Percentiles rank a stretch among this genome's conserved stretches.
Conservation (phyloP, 768 basidiomycete genomes). For the Phaeolepiota aurea region DNA sequence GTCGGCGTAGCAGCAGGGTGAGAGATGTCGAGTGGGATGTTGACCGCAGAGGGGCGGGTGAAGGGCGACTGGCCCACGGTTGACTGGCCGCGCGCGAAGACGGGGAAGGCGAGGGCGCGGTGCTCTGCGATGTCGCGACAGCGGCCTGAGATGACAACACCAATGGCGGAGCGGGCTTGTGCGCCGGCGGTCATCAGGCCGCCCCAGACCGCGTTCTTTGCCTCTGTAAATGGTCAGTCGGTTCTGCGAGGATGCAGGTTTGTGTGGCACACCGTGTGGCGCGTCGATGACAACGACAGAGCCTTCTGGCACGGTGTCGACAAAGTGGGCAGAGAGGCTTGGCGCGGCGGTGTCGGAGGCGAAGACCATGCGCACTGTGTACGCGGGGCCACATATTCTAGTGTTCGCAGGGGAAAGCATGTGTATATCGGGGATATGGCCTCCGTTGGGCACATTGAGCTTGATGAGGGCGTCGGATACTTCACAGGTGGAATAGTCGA, state of each 20-base stretch:
- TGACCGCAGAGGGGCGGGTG: slow-evolving; percentile 70
- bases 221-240: slow-evolving; percentile 28
- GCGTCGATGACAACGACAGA: slow-evolving; percentile 69
- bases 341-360: slow-evolving; percentile 52
- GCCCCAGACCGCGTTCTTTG: slow-evolving; percentile 85
- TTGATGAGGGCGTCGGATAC: slow-evolving; percentile 86
- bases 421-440: slow-evolving; percentile 73
- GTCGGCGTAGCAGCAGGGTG: slow-evolving; percentile 23
- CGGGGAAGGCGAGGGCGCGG: slow-evolving; percentile 58
- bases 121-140: slow-evolving; percentile 83
- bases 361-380: slow-evolving; percentile 79
- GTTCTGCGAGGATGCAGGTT: slow-evolving; percentile 11
- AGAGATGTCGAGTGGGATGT: slow-evolving; percentile 50
- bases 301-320: slow-evolving; percentile 63
- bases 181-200: slow-evolving; percentile 89
- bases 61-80: slow-evolving; percentile 84
- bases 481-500: slow-evolving; percentile 64
- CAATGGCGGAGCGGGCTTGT: slow-evolving; percentile 55
- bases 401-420: slow-evolving; percentile 37
- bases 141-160: slow-evolving; percentile 77
- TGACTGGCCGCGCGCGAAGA: slow-evolving; percentile 76
- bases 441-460: slow-evolving; percentile 62
- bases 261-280: slow-evolving; percentile 46
- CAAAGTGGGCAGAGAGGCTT: slow-evolving; percentile 64
- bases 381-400: slow-evolving; percentile 67